Base-by-base conservation (phyloP, 192 early-diverging fungal species). In the Coemansia guatemalensis region DNA sequence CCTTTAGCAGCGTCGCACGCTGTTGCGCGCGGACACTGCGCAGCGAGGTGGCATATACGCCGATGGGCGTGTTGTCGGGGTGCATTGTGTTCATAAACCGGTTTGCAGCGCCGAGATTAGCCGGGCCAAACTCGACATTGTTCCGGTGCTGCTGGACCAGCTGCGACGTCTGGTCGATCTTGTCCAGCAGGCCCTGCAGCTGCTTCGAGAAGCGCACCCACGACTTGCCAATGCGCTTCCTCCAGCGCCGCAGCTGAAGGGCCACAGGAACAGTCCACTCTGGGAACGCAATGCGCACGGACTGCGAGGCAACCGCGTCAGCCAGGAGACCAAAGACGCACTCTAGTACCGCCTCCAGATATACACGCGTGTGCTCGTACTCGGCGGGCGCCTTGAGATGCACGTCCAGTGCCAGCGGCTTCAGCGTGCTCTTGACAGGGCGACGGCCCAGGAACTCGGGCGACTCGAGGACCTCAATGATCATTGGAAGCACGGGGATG, bases 241-340 rank as follows among this genome's bases (percentile, higher is more conserved):
- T 84, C 72, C 89, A 92, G 53, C 94, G 82, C 67, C 91, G 89
- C 60, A 99, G 71, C 82, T 90, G 87, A 20, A 96, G 74, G 54
- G 95, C 84, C 6, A 88, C 92, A 4, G 96, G 95, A 30, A 95
- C 89, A 26, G 82, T 86, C 74, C 95, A 82, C 73, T 99, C 97
- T 11, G 97, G 96, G 86, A 99, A 99, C 7, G 92, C 86, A 62
- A 99, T 94, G 32, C 88, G 89, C 22, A 83, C 78, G 23, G 88
- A 87, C 62, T 85, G 89, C 20, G 85, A 58, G 17, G 88, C 85
- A 74, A 93, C 88, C 51, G 88, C 90, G 51, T 92, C 88, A 21
- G 89, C 87, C 50, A 97, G 81, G 23, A 89, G 69, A 14, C 84
- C 83, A 51, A 88, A 82, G 3, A 90, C 74, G 69, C 93, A 85